Conservation (phyloP, 164 flowering plant genomes). For the Pachysandra terminalis region DNA sequence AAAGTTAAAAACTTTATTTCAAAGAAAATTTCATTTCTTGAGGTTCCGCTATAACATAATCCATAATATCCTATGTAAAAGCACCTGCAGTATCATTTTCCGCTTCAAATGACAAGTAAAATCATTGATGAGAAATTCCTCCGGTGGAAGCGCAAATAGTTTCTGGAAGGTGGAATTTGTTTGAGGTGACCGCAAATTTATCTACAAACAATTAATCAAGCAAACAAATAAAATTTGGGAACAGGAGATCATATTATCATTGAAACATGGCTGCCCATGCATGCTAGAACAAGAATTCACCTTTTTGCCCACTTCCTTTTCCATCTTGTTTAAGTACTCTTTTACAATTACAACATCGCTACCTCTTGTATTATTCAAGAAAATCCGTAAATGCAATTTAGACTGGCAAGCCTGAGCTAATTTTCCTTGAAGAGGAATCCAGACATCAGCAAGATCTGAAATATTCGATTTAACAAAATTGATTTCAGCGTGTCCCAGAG, state of each 20-base stretch:
- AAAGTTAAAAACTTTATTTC: not conserved
- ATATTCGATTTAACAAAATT: constrained; percentile 72
- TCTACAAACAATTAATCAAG: constrained; percentile 34
- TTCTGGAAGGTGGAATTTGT: constrained; percentile 93
- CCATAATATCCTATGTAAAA: not conserved
- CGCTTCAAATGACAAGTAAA: constrained; percentile 93
- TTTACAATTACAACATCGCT: constrained; percentile 53
- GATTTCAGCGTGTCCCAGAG: constrained; percentile 87
- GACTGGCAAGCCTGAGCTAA: constrained; percentile 90
- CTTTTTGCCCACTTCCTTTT: constrained; percentile 96
- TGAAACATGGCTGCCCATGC: constrained; percentile 4
- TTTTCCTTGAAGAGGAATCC: constrained; percentile 92
- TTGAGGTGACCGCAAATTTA: constrained; percentile 84
- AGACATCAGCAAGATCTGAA: constrained; percentile 76
- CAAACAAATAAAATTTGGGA: not conserved
- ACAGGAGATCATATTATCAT: constrained; percentile 2
- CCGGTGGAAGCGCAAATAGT: constrained; percentile 87
- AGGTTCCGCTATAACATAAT: constrained; percentile 3
- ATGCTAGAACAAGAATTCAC: constrained; percentile 28
- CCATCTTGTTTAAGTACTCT: constrained; percentile 83
- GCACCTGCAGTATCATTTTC: constrained; percentile 91
- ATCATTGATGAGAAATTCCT: constrained; percentile 97
- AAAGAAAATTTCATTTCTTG: not conserved
- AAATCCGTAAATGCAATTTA: constrained; percentile 77
- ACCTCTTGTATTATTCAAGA: constrained; percentile 75